phyloP scores from a whole-genome alignment of 257 asterid genomes.

The Solanum piurae region DNA sequence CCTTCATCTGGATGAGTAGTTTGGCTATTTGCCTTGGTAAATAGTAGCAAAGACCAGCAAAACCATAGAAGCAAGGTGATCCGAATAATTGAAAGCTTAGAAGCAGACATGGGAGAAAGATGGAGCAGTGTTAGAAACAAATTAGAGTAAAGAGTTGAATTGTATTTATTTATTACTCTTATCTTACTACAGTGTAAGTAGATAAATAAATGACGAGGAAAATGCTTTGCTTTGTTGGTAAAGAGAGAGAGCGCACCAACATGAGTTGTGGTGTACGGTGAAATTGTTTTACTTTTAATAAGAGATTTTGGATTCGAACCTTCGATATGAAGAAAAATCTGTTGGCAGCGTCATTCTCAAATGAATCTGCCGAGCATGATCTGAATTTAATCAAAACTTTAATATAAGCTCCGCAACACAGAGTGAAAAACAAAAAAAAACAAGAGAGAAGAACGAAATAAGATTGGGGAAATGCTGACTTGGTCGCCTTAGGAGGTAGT shows the following conservation, averaged over 20 bases:
- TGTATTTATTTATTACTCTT: neutral
- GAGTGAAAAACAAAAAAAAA: neutral
- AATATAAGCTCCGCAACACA: too few relatives aligned
- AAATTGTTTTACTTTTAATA: too few relatives aligned
- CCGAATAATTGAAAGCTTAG: slow-evolving; percentile 17
- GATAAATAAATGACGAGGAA: neutral
- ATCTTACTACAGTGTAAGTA: neutral
- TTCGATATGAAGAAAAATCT: too few relatives aligned
- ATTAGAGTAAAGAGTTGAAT: neutral
- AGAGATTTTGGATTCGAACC: too few relatives aligned
- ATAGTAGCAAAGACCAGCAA: slow-evolving; percentile 48
- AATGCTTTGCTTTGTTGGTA: neutral
- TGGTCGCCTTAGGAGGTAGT: slow-evolving; percentile 23
- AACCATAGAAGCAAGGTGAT: slow-evolving; percentile 36
- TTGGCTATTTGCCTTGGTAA: slow-evolving; percentile 37
- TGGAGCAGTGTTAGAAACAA: neutral
- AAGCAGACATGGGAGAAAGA: slow-evolving; percentile 11
- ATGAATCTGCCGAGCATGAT: too few relatives aligned
- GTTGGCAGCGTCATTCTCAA: too few relatives aligned
- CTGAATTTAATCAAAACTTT: too few relatives aligned
- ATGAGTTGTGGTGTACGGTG: too few relatives aligned
- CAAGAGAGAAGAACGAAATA: neutral
- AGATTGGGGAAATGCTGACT: slow-evolving; percentile 22
- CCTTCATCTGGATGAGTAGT: slow-evolving; percentile 77
- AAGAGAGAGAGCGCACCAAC: neutral